Base-by-base conservation (phyloP, 2,329 filamentous ascomycete species). In the Mariannaea sp. region DNA sequence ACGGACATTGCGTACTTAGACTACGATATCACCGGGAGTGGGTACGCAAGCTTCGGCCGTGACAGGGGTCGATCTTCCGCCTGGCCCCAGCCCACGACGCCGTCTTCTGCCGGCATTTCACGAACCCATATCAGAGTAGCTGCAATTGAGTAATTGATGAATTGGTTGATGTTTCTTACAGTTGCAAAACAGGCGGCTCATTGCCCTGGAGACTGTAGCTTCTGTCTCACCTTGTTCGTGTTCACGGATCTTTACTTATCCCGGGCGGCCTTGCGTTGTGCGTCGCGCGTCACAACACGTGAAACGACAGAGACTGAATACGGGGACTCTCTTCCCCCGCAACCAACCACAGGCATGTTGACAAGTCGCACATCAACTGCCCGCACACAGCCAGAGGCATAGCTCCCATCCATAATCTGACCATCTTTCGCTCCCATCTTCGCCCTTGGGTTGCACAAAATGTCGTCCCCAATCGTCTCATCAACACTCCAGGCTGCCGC, bases 401-500 rank as follows among this genome's bases (percentile, higher is more conserved):
- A 5, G 1, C 36, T 8, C 24, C 4, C 45, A 20, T 29, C 36
- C n/a, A n/a, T n/a, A n/a, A n/a, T n/a, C n/a, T n/a, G n/a, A n/a
- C n/a, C 33, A 2, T 13, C 46, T 8, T 26, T 13, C 40, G 41
- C 19, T 10, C 4, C 46, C 9, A 5, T 43, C 35, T n/a, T 14
- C 24, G n/a, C n/a, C n/a, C n/a, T n/a, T n/a, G n/a, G 5, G 17
- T 3, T 12, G 3, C 20, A 35, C 33, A 68, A 63, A 44, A 78
- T 78, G 76, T 74, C 71, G 40, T 79, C 79, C 30, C 77, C 77
- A 2, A 79, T 84, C 57, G 69, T 77, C 41, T 76, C 74, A 56
- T 79, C 81, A 47, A 82, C 80, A 24, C 60, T 83, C 26, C 81
- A 83, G 65, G 77, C 81, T 16, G 73, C 77, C 7, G 67, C 72